These are phyloP conservation scores for Calocybe cyanea DNA, from an alignment of 768 basidiomycete species.

Conservation along the genomic window DNA sequence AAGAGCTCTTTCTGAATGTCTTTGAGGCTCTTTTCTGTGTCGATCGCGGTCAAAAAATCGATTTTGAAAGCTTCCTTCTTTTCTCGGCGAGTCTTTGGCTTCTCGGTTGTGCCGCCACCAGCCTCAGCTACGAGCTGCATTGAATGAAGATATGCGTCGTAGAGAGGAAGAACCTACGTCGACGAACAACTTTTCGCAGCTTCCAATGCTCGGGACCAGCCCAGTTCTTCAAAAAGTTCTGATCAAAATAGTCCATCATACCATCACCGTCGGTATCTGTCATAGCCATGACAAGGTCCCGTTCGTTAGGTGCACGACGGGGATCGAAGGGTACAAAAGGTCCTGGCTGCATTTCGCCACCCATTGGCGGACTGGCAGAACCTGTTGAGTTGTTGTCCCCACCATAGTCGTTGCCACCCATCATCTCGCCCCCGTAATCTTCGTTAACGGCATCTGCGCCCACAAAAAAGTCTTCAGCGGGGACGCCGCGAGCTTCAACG, in stretches of 20 bases:
- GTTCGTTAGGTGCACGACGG: constrained; percentile 65
- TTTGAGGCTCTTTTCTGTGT: constrained; percentile 57
- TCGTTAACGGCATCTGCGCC: constrained; percentile 45
- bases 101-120: constrained; percentile 44
- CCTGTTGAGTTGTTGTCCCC: constrained; percentile 40
- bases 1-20: constrained; percentile 70
- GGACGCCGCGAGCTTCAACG: constrained; percentile 35
- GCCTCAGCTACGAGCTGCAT: constrained; percentile 25
- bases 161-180: constrained; percentile 47
- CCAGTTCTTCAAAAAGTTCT: constrained; percentile 88
- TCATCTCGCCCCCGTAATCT: constrained; percentile 21
- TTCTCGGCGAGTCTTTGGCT: constrained; percentile 51
- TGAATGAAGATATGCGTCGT: background rate
- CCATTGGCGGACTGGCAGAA: constrained; percentile 41
- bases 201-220: constrained; percentile 99
- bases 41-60: constrained; percentile 63
- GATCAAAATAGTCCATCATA: constrained; percentile 88
- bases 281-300: constrained; percentile 86
- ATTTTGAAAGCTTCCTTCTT: constrained; percentile 82
- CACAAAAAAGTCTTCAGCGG: constrained; percentile 64
- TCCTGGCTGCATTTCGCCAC: constrained; percentile 39
- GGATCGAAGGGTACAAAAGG: constrained; percentile 83
- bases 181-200: constrained; percentile 73
- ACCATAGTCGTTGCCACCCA: constrained; percentile 34
- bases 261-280: constrained; percentile 54